phyloP scores from a whole-genome alignment of 192 early-diverging fungal species.

The Backusella luteola region DNA sequence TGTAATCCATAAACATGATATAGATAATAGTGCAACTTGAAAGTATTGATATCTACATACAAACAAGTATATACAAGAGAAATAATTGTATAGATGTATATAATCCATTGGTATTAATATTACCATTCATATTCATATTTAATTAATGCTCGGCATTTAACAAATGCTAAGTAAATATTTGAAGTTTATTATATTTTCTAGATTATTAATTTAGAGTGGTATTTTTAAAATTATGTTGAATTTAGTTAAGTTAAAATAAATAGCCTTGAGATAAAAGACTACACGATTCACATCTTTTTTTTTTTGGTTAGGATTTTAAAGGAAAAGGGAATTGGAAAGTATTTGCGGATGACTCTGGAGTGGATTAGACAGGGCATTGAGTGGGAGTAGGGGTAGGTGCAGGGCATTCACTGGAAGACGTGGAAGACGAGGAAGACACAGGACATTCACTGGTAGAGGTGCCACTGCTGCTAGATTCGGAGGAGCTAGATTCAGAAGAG shows the following conservation, averaged over 20 bases:
- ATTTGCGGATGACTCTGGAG: not conserved
- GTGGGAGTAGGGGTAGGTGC: not conserved
- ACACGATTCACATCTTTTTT: not conserved
- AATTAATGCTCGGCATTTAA: not conserved
- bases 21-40: too few species aligned
- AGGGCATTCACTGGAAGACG: too few species aligned
- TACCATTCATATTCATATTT: not conserved
- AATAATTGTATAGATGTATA: too few species aligned
- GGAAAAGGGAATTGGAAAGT: too few species aligned
- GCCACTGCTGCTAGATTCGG: too few species aligned
- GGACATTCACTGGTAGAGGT: too few species aligned
- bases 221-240: not conserved
- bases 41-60: too few species aligned
- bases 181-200: not conserved
- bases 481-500: too few species aligned
- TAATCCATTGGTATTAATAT: not conserved
- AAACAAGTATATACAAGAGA: too few species aligned
- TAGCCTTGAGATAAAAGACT: not conserved
- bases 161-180: not conserved
- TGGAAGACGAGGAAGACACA: too few species aligned
- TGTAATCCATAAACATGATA: too few species aligned
- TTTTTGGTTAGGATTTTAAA: not conserved
- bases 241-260: not conserved
- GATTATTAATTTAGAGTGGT: not conserved
- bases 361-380: not conserved